These are phyloP conservation scores for Cystobasidium slooffiae DNA, from an alignment of 1,284 basidiomycete genomes.

Conservation along the genomic window DNA sequence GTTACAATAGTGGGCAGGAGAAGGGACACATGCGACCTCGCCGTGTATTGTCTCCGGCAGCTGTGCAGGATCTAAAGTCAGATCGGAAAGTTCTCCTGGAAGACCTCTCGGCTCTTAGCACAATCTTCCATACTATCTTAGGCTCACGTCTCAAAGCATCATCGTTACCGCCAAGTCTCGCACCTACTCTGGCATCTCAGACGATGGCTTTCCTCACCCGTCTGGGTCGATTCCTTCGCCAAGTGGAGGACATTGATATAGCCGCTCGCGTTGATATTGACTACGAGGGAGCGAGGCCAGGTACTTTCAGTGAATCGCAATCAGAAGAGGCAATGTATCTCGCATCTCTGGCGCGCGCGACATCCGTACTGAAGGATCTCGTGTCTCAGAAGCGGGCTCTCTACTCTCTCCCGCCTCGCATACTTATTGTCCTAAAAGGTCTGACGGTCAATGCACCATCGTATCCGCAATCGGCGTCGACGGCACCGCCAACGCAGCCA, in stretches of 20 bases:
- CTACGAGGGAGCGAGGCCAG: neutral
- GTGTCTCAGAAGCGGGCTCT: slow-evolving; percentile 71
- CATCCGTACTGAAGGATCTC: slow-evolving; percentile 68
- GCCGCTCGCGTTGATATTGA: slow-evolving; percentile 76
- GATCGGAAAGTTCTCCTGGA: slow-evolving; percentile 12
- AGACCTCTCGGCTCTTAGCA: slow-evolving; percentile 19
- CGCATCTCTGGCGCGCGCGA: slow-evolving; percentile 63
- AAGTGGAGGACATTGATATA: slow-evolving; percentile 71
- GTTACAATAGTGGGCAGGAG: neutral
- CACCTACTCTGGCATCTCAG: slow-evolving; percentile 31
- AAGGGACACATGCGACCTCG: slow-evolving; percentile 40
- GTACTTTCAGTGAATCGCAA: neutral
- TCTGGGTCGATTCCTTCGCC: slow-evolving; percentile 61
- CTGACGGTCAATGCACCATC: slow-evolving; percentile 10
- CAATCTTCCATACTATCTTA: slow-evolving; percentile 20
- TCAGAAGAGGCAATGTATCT: slow-evolving; percentile 6
- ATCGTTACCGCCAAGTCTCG: neutral
- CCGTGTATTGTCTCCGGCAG: slow-evolving; percentile 54
- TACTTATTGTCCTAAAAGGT: slow-evolving; percentile 61
- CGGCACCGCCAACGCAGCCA: slow-evolving; percentile 4
- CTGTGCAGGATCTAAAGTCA: slow-evolving; percentile 45
- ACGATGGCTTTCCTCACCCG: slow-evolving; percentile 32
- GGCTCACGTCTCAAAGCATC: neutral
- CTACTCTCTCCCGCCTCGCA: slow-evolving; percentile 67
- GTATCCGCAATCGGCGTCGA: neutral